phyloP scores from a whole-genome alignment of 2,329 filamentous ascomycete species.

The Fusarium nisikadoi region DNA sequence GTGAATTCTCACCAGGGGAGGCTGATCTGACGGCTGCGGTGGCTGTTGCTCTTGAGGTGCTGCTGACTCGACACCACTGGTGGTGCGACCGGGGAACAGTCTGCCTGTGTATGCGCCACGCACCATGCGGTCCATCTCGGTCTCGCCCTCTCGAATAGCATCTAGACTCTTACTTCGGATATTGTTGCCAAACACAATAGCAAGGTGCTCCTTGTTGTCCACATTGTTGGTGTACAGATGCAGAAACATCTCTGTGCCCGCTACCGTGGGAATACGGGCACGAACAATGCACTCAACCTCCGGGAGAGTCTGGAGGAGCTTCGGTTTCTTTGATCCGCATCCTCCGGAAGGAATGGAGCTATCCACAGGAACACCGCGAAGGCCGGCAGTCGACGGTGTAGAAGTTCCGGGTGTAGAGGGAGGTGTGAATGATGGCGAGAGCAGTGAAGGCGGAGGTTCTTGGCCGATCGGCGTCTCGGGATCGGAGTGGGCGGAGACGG shows the following conservation, averaged over 20 bases:
- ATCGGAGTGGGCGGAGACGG: constrained; percentile 24
- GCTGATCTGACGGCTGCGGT: constrained; percentile 26
- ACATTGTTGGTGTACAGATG: constrained; percentile 93
- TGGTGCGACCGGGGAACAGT: constrained; percentile 84
- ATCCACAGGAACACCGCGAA: constrained; percentile 69
- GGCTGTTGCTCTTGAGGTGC: constrained; percentile 26
- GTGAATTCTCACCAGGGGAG: constrained; percentile 90
- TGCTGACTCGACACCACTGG: constrained; percentile 68
- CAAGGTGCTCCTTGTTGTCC: constrained; percentile 95
- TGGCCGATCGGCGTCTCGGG: constrained; percentile 38
- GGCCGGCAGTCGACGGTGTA: constrained; percentile 58
- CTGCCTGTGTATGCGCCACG: constrained; percentile 91
- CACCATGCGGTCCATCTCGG: constrained; percentile 91
- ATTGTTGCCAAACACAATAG: constrained; percentile 91
- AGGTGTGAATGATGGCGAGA: constrained; percentile 87
- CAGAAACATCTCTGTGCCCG: constrained; percentile 94
- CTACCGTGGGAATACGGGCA: constrained; percentile 92
- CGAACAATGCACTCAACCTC: constrained; percentile 93
- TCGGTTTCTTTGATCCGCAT: constrained; percentile 73
- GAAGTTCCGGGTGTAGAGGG: constrained; percentile 70
- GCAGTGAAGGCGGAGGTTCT: constrained; percentile 71
- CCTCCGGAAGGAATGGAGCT: constrained; percentile 67
- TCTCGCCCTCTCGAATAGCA: constrained; percentile 77
- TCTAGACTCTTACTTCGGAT: constrained; percentile 82
- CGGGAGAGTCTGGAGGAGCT: constrained; percentile 79